phyloP scores from a whole-genome alignment of 257 asterid species.

The Leonotis leonurus region DNA sequence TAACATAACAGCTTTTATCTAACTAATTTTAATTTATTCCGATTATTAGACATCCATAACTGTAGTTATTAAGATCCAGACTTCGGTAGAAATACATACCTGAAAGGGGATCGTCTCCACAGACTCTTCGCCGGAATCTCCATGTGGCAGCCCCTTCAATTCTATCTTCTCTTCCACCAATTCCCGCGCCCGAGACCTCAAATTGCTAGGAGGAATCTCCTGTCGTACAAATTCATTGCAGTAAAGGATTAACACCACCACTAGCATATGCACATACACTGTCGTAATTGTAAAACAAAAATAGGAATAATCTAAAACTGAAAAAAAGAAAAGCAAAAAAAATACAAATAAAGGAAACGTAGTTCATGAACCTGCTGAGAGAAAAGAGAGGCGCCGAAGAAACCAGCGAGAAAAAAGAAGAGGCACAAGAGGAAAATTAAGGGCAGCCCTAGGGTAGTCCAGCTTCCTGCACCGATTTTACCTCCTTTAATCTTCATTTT shows the following conservation, averaged over 20 bases:
- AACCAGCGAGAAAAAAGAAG: slow-evolving; percentile 77
- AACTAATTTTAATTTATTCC: not conserved
- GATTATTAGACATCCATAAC: not conserved
- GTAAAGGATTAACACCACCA: not conserved
- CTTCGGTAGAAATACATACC: slow-evolving; percentile 30
- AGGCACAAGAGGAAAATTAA: slow-evolving; percentile 62
- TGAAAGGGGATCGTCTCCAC: slow-evolving; percentile 63
- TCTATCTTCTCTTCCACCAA: slow-evolving; percentile 29
- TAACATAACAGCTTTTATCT: not conserved
- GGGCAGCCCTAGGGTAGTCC: slow-evolving; percentile 51
- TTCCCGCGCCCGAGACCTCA: slow-evolving; percentile 39
- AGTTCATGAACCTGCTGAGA: slow-evolving; percentile 49
- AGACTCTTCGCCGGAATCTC: slow-evolving; percentile 55
- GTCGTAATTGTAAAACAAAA: not conserved
- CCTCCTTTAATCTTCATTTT: slow-evolving; percentile 60
- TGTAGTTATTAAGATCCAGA: not conserved
- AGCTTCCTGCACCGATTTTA: slow-evolving; percentile 37
- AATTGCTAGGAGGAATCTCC: slow-evolving; percentile 31
- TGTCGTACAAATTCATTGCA: slow-evolving; percentile 25
- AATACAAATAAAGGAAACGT: not conserved
- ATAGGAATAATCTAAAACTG: not conserved
- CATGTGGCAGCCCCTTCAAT: slow-evolving; percentile 47
- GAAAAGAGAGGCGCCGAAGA: slow-evolving; percentile 67
- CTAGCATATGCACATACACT: not conserved
- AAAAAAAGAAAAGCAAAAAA: too few relatives aligned